Percentiles rank a stretch among this genome's conserved stretches.
Evolutionary conservation across 345 rosid genomes (phyloP).

Genomic region (Corchorus olitorius): DNA sequence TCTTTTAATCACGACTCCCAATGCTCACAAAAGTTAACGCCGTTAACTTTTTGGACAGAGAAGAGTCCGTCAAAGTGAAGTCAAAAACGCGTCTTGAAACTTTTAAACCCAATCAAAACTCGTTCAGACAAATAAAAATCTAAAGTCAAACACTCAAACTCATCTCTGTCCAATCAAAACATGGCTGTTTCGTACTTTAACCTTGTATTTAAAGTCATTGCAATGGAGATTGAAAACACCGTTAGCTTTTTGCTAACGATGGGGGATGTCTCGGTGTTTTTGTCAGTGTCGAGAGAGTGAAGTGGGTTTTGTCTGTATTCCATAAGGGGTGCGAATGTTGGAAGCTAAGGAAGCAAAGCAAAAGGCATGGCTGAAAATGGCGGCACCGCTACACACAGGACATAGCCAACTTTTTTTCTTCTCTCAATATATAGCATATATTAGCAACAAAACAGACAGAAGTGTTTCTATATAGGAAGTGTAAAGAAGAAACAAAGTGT

Average conservation of each 20-base stretch:
- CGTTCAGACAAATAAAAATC: too few relatives aligned
- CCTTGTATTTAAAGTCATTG: neutral
- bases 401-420: neutral
- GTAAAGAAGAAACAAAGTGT: neutral
- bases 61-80: neutral
- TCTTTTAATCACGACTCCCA: neutral
- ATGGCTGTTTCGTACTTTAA: neutral
- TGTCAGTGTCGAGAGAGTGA: constrained; percentile 22
- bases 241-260: neutral
- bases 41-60: constrained; percentile 2
- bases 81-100: neutral
- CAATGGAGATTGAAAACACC: neutral
- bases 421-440: neutral
- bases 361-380: constrained; percentile 56
- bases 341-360: constrained; percentile 71
- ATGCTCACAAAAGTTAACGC: constrained; percentile 1
- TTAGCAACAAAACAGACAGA: constrained; percentile 2
- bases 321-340: constrained; percentile 67
- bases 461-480: neutral
- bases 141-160: neutral
- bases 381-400: constrained; percentile 60
- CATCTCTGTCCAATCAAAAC: neutral
- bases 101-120: neutral
- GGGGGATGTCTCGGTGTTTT: neutral
- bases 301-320: constrained; percentile 56